phyloP scores from a whole-genome alignment of 129 eudicot genomes.

The Gnaphalium uliginosum region DNA sequence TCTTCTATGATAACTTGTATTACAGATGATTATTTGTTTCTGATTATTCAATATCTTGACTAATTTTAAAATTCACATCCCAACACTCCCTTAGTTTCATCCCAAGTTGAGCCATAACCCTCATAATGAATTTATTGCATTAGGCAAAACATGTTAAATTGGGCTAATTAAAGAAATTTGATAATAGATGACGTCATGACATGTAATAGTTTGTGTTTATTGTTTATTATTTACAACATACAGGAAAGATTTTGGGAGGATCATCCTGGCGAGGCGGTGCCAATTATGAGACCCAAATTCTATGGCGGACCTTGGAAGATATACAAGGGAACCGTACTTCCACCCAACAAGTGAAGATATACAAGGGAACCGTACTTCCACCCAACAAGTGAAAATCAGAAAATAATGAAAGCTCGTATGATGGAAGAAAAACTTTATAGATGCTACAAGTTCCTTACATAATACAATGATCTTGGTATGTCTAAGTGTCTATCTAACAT shows the following conservation, averaged over 20 bases:
- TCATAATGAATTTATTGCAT: constrained; percentile 4
- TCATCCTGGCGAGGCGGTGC: constrained; percentile 85
- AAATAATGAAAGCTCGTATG: background rate
- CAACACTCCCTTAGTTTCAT: background rate
- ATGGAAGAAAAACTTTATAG: constrained; percentile 18
- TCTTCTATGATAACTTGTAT: background rate
- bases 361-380: constrained; percentile 68
- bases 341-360: constrained; percentile 40
- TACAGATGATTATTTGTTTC: constrained; percentile 6
- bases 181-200: background rate
- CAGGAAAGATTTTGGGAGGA: constrained; percentile 96
- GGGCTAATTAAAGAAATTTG: background rate
- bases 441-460: constrained; percentile 28
- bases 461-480: constrained; percentile 27
- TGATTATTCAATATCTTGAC: background rate
- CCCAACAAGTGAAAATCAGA: constrained; percentile 34
- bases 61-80: background rate
- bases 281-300: constrained; percentile 81
- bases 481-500: constrained; percentile 25
- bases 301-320: constrained; percentile 94
- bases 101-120: background rate
- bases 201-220: background rate
- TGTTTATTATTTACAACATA: background rate
- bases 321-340: constrained; percentile 66
- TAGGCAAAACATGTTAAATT: constrained; percentile 7